phyloP scores from a whole-genome alignment of 2,329 filamentous ascomycete species.

The Bipolaris victoriae region DNA sequence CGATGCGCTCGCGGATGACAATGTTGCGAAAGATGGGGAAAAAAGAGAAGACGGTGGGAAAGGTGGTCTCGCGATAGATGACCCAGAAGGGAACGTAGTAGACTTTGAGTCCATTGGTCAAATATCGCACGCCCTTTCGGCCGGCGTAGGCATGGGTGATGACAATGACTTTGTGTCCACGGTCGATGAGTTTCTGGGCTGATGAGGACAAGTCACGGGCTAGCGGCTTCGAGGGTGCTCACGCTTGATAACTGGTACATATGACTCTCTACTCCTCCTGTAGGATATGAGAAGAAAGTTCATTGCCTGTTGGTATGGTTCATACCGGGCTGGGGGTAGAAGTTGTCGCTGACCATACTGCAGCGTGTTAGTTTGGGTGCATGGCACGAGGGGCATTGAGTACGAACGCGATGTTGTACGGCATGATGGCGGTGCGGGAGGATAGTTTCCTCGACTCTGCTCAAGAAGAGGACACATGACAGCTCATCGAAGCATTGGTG shows the following conservation, averaged over 20 bases:
- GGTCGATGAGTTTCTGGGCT: constrained; percentile 84
- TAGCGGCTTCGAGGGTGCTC: constrained; percentile 25
- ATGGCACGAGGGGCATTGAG: neutral
- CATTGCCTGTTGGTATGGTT: neutral
- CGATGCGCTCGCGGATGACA: constrained; percentile 88
- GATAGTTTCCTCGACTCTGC: constrained; percentile 24
- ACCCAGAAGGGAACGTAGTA: constrained; percentile 97
- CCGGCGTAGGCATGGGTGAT: constrained; percentile 95
- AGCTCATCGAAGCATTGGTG: constrained; percentile 18
- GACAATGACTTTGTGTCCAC: constrained; percentile 96
- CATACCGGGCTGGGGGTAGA: constrained; percentile 89
- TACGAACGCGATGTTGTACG: constrained; percentile 72
- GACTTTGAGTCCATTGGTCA: constrained; percentile 97
- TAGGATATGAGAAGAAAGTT: constrained; percentile 26
- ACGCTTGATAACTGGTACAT: constrained; percentile 94
- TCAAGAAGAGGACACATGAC: constrained; percentile 29
- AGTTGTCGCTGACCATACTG: constrained; percentile 98
- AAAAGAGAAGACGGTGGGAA: constrained; percentile 97
- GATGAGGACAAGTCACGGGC: constrained; percentile 16
- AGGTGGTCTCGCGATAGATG: constrained; percentile 90
- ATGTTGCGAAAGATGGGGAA: constrained; percentile 98
- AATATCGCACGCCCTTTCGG: constrained; percentile 88
- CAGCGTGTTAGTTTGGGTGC: constrained; percentile 14
- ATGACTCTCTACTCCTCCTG: constrained; percentile 91
- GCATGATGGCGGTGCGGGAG: constrained; percentile 56